These are phyloP conservation scores for Venturia nashicola DNA, from an alignment of 2,329 filamentous ascomycete species.

Conservation along the genomic window DNA sequence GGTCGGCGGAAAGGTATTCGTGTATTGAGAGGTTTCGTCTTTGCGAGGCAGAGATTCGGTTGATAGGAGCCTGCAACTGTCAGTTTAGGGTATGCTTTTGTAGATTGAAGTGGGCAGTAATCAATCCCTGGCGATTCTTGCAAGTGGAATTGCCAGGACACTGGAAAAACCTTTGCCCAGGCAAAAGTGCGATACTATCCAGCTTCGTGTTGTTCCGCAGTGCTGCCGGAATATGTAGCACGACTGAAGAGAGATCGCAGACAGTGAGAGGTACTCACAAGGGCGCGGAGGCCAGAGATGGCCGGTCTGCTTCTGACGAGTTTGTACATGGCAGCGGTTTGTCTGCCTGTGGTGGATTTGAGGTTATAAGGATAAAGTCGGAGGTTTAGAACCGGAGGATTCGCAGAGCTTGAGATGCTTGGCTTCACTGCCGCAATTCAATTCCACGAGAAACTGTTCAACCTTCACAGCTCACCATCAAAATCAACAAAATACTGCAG, in stretches of 20 bases:
- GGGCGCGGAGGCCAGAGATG: slow-evolving; percentile 59
- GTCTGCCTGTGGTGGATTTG: neutral
- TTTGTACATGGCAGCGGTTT: slow-evolving; percentile 59
- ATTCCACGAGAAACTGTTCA: neutral
- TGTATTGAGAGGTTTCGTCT: slow-evolving; percentile 87
- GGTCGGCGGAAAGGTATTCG: slow-evolving; percentile 92
- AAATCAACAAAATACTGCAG: neutral
- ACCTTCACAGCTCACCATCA: neutral
- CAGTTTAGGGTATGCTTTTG: slow-evolving; percentile 5
- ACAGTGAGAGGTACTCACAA: neutral
- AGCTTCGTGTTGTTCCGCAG: neutral
- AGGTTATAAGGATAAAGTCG: neutral
- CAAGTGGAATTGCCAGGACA: neutral
- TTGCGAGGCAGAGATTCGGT: slow-evolving; percentile 52
- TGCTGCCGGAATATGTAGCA: slow-evolving; percentile 9
- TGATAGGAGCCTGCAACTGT: slow-evolving; percentile 38
- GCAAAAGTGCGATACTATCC: neutral
- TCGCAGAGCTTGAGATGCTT: neutral
- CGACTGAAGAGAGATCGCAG: too few relatives aligned
- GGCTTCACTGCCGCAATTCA: neutral
- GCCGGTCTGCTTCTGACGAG: slow-evolving; percentile 71
- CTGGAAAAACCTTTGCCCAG: neutral
- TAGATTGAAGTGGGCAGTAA: neutral
- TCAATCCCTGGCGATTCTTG: neutral
- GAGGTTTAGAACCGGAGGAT: neutral